These are phyloP conservation scores for Colletotrichum melonis DNA, from an alignment of 2,329 filamentous ascomycete species.

Conservation along the genomic window DNA sequence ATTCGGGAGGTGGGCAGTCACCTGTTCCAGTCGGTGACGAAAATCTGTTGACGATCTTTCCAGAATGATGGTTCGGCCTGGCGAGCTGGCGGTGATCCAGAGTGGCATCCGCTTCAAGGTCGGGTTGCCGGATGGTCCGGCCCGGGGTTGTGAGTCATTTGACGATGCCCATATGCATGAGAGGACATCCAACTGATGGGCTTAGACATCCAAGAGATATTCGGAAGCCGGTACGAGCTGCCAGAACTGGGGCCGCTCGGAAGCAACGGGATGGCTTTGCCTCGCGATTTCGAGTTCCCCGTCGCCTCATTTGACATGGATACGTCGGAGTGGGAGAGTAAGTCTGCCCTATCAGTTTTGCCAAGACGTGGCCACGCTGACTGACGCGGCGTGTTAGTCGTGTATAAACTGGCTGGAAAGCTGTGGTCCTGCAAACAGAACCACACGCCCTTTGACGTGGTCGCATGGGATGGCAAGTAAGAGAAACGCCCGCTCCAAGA, in stretches of 20 bases:
- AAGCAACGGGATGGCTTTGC: conserved; percentile 72
- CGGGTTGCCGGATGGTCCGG: conserved; percentile 63
- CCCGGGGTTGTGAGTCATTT: conserved; percentile 59
- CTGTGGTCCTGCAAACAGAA: conserved; percentile 68
- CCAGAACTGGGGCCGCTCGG: conserved; percentile 75
- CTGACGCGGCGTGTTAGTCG: conserved; percentile 45
- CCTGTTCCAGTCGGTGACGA: conserved; percentile 31
- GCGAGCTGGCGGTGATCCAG: conserved; percentile 73
- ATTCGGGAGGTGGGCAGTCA: conserved; percentile 59
- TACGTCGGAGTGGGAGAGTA: conserved; percentile 38
- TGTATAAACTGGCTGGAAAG: conserved; percentile 69
- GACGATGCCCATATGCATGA: neutral
- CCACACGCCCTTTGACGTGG: conserved; percentile 74
- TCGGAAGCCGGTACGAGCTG: conserved; percentile 70
- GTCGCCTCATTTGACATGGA: conserved; percentile 61
- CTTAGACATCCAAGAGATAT: conserved; percentile 70
- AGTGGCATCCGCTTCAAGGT: conserved; percentile 72
- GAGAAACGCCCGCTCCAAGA: conserved; percentile 55
- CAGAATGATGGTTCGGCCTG: conserved; percentile 65
- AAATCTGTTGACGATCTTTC: conserved; percentile 1
- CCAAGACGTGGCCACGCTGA: conserved; percentile 9
- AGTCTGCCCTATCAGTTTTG: neutral
- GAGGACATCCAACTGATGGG: conserved; percentile 7
- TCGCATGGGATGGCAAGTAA: conserved; percentile 75
- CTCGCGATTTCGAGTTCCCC: conserved; percentile 72